Evolutionary conservation across 768 basidiomycete species (phyloP), one percentile per base, ranked within the genome.

Genomic region (Kwoniella mangroviensis): DNA sequence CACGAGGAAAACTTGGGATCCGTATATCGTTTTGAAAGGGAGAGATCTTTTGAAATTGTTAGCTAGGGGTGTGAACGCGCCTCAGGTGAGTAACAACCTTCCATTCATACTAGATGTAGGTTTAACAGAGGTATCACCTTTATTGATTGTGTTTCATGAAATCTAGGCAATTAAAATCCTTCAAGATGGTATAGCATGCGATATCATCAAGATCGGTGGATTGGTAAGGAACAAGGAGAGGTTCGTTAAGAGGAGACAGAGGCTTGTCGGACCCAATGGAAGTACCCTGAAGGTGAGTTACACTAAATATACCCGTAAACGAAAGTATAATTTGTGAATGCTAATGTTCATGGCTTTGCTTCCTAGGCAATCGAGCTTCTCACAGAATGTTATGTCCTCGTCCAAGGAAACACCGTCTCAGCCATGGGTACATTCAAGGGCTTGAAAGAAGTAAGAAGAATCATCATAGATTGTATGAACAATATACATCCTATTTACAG

Each of bases 401-500:
- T 99, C 2, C 97, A 98, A 86, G 97, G 97, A 72, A 98, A 88
- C 83, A 99, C 97, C 1, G 97, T 99, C 67, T 93, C 94, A 61
- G 94, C 93, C 13, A 98, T 98, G 94, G 97, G 97, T 3, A 91
- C 94, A 0, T 92, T 91, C 85, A 97, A 96, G 79, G 91, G 91
- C 0, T 86, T 99, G 21, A 98, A 98, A 82, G 97, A 99, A 84
- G 96, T 99, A 12, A 87, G 97, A 68, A 85, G 95, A 75, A 98
- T 98, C 71, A 89, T 99, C n/a, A 83, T 98, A 52, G 97, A 99
- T 80, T 99, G 97, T 85, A 98, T 99, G 97, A 94, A 91, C 85
- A 99, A 99, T 81, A 91, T 98, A 64, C 97, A 99, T 80, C 97
- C 97, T 1, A 98, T 99, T 80, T 99, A 99, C 82, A 90, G 94